Base-by-base conservation (phyloP, 148 eudicot genomes). In the Fallopia convolvulus region DNA sequence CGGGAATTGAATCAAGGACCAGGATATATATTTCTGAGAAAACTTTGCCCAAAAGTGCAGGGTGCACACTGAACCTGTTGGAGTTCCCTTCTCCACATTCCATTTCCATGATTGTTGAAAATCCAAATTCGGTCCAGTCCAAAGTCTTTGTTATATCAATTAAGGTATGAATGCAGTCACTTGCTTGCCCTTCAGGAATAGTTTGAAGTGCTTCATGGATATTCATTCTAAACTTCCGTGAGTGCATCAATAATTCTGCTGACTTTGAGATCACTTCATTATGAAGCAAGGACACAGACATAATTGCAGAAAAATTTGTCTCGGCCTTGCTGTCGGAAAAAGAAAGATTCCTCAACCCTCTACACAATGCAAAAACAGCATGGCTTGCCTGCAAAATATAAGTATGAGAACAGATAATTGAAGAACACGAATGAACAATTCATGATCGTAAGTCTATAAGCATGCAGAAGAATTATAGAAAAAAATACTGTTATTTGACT, bases 181-280 rank as follows among this genome's bases (percentile, higher is more conserved):
- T 83, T 46, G 85, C 97, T 84, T 95, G 99, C 70, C 99, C 99
- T 84, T 92, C 99, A 63, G 99, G 99, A 58, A 95, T 89, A 78
- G 86, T 77, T 73, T 81, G 87, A 72, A 91, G 77, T 48, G 97
- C 98, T 80, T 84, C 77, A 75, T 79, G 78, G 84, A 93, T 78
- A 58, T 94, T 88, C 72, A 79, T 76, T 80, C 97, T 91, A 76
- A 95, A 89, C 74, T 84, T 90, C 74, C 76, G 83, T 70, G 94
- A 88, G 85, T 87, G 81, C 74, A 93, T 74, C 60, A 95, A 73
- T 81, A 81, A 71, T 79, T 83, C 78, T 80, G 89, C 83, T 79
- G 97, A 91, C 80, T 89, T 87, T 75, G 84, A 79, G 82, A 80
- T 82, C 74, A 85, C 82, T 49, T 83, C 87, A 80, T 68, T 63